Evolutionary conservation across 169 alveolate genomes (phyloP), one percentile per base, ranked within the genome.

Genomic region (Cryptosporidium parvum): DNA sequence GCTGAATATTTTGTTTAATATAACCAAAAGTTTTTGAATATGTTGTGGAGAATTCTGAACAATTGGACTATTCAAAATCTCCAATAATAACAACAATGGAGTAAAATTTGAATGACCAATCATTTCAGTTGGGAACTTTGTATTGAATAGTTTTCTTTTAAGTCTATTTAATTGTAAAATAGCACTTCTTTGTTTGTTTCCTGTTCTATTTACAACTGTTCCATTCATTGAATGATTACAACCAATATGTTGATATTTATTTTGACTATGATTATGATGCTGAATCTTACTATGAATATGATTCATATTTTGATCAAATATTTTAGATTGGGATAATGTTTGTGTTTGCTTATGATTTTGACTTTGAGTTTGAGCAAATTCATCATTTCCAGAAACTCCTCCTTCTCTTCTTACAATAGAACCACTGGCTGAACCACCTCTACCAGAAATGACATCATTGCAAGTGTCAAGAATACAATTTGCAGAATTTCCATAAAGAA

Each of bases 41-140:
- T 80, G 89, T 26, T 61, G 89, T 9, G 89, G 89, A 23, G 89
- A 80, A 37, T 65, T 62, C 6, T 65, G 73, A 23, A 80, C 45
- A 29, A 42, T 42, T 26, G 72, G 58, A 21, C 68, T 62, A 62
- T 80, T 80, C 0, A 80, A 26, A 62, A 65, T 61, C 44, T 80
- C 75, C 7, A 80, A 31, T 23, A 80, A 48, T 31, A 80, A 44
- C 35, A 80, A 18, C 23, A 80, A n/a, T 14, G 89, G 89, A 18
- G 75, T 67, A 56, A 80, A 80, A n/a, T 29, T 65, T 0, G 80
- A 18, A 6, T n/a, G 18, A 42, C 70, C 70, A 1, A 80, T 14
- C 21, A 80, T 8, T 23, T 58, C 39, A 0, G 89, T 62, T 23
- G 89, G 89, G 51, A 80, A 80, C 44, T 39, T 65, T 29, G 67